Base-by-base conservation (phyloP, 305 asterid species). In the Rubia tinctorum region DNA sequence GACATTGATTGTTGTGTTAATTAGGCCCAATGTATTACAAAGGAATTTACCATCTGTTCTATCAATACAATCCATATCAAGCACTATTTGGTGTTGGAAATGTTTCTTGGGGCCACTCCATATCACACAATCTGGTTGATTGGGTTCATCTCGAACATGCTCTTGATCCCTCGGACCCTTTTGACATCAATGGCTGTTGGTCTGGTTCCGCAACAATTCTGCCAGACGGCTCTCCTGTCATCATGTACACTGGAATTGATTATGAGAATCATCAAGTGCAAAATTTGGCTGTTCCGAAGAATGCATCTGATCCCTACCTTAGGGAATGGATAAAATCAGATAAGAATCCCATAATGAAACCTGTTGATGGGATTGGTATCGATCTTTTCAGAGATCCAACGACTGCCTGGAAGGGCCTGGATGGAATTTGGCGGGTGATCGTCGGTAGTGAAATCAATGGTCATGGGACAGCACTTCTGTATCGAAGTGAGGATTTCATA, bases 11-110 rank as follows among this genome's bases (percentile, higher is more conserved):
- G 30, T 58, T 58, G 34, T 22, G n/a, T 22, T 6, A 30, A 63
- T 27, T 27, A 27, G 30, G 30, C 30, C 30, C 30, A 4, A 81
- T 89, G 90, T 82, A 73, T 69, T 88, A 82, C 82, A 88, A 84
- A 39, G 93, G 90, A 78, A 82, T 83, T 12, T 88, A 87, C 87
- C 96, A 90, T 68, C 42, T 88, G 0, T 88, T 90, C 88, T 90
- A 87, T 42, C 96, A 90, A 59, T 84, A 87, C 83, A 88, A 88
- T 58, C 92, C 96, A 18, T 71, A 84, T 69, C 81, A 81, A 42
- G 87, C 96, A 25, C 60, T 44, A 22, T 86, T 85, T 88, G 96
- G 92, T 1, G 84, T 84, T 63, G 82, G 63, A 9, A 18, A 12
- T 8, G 40, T 91, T 22, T 56, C 87, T 8, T 88, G 96, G 96